These are phyloP conservation scores for Bruguiera hainesii DNA, from an alignment of 441 rosid genomes.

Conservation along the genomic window DNA sequence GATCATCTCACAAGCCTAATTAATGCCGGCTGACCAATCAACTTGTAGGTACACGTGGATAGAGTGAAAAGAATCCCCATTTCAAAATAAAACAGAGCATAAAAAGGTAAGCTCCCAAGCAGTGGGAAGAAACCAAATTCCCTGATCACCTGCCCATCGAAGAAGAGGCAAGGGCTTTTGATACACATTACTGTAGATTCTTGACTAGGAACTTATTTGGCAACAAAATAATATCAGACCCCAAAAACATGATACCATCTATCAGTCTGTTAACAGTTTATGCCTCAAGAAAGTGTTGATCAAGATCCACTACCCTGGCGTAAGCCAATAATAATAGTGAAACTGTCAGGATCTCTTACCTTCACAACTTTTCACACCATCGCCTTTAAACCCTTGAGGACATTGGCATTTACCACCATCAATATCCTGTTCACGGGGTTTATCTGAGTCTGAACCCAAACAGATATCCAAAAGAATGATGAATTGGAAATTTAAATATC, in stretches of 20 bases:
- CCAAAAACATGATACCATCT: not conserved
- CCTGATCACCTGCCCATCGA: not conserved
- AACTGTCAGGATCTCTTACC: not conserved
- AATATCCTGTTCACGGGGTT: slow-evolving; percentile 44
- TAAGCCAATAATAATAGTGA: not conserved
- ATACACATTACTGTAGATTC: not conserved
- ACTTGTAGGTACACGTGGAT: not conserved
- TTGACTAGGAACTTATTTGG: too few species aligned
- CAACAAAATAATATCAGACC: too few species aligned
- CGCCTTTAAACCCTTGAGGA: too few species aligned
- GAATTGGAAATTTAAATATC: slow-evolving; percentile 10
- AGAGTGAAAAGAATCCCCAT: not conserved
- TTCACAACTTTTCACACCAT: too few species aligned
- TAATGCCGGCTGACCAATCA: not conserved
- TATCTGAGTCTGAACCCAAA: slow-evolving; percentile 17
- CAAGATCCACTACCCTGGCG: not conserved
- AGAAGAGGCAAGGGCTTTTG: not conserved
- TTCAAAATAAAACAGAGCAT: not conserved
- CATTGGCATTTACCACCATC: slow-evolving; percentile 48
- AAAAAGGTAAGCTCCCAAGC: not conserved
- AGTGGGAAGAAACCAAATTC: not conserved
- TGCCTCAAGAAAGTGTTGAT: not conserved
- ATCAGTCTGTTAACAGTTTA: not conserved
- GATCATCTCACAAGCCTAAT: not conserved
- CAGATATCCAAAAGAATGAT: slow-evolving; percentile 6